Evolutionary conservation across 2,329 filamentous ascomycete genomes (phyloP), one percentile per base, ranked within the genome.

Genomic region (Coniella lustricola): DNA sequence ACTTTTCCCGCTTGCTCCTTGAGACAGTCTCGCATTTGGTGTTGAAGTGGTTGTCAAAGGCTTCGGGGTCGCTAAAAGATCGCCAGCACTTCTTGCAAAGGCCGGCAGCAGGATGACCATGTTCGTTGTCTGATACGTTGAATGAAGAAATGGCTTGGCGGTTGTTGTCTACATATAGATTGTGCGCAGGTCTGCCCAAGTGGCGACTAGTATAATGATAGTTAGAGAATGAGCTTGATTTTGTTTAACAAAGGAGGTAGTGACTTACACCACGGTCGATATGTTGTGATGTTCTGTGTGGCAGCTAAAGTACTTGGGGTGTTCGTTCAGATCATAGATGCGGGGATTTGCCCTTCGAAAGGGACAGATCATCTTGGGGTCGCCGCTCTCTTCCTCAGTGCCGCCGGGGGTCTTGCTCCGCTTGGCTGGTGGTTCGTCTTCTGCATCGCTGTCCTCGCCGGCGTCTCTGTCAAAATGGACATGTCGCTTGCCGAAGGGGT

Each of bases 61-160:
- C 44, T 1, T 46, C 44, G 25, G 52, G 54, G 29, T 61, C 51
- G 20, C 17, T n/a, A 32, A 63, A 66, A 1, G 56, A 29, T 17
- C 46, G 48, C 63, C 63, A 66, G 53, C 64, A 66, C 21, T 48
- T 57, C 34, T 60, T 58, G 52, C 64, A 66, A 25, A 66, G 51
- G 1, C 62, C 63, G 9, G 58, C 58, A 21, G 54, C 55, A 3
- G 57, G 61, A 37, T 64, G 62, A 13, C 43, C 54, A 21, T 52
- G 47, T 3, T 46, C 55, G 7, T 57, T 52, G 8, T 56, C 54
- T 5, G 54, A 34, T 7, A 59, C 51, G 18, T 61, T 58, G 50
- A 66, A 66, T 3, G 63, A 65, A 2, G 61, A 62, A 4, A 63
- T 60, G 37, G 45, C 49, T 17, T 46, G 44, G 9, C 47, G 47